These are phyloP conservation scores for Chlorencoelia australis DNA, from an alignment of 2,329 filamentous ascomycete species.

Conservation along the genomic window DNA sequence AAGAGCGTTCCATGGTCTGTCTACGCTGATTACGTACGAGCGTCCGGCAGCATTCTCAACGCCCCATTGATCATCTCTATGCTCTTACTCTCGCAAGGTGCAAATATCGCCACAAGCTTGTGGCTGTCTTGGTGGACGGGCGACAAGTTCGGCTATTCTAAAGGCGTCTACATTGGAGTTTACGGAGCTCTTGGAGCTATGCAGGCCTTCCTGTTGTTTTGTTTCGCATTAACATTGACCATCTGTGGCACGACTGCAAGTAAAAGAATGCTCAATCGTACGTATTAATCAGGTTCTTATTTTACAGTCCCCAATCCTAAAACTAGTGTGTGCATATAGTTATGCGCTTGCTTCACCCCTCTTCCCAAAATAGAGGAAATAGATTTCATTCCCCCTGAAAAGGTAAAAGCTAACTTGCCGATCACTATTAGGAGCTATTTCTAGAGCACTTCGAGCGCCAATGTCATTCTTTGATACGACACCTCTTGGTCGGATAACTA, in stretches of 20 bases:
- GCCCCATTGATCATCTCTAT: conserved; percentile 45
- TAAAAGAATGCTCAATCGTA: conserved; percentile 70
- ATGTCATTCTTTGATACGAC: conserved; percentile 97
- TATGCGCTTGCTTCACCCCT: too few species aligned
- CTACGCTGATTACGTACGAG: conserved; percentile 54
- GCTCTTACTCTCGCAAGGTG: conserved; percentile 56
- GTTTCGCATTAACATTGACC: conserved; percentile 69
- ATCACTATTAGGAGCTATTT: conserved; percentile 74
- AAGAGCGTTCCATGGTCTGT: conserved; percentile 53
- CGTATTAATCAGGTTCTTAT: too few species aligned
- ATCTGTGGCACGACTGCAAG: conserved; percentile 73
- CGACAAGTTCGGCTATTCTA: conserved; percentile 52
- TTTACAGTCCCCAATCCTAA: too few species aligned
- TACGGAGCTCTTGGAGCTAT: conserved; percentile 61
- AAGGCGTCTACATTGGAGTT: conserved; percentile 61
- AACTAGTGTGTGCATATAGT: too few species aligned
- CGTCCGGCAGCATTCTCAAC: conserved; percentile 47
- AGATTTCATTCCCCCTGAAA: too few species aligned
- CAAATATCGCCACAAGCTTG: conserved; percentile 78
- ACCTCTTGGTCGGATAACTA: conserved; percentile 87
- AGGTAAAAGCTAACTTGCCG: too few species aligned
- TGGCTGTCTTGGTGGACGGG: conserved; percentile 44
- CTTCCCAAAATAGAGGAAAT: too few species aligned
- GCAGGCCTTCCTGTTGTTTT: conserved; percentile 68
- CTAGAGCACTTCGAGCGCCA: conserved; percentile 60